These are phyloP conservation scores for Penicillium polonicum DNA, from an alignment of 2,329 filamentous ascomycete genomes.

Conservation along the genomic window DNA sequence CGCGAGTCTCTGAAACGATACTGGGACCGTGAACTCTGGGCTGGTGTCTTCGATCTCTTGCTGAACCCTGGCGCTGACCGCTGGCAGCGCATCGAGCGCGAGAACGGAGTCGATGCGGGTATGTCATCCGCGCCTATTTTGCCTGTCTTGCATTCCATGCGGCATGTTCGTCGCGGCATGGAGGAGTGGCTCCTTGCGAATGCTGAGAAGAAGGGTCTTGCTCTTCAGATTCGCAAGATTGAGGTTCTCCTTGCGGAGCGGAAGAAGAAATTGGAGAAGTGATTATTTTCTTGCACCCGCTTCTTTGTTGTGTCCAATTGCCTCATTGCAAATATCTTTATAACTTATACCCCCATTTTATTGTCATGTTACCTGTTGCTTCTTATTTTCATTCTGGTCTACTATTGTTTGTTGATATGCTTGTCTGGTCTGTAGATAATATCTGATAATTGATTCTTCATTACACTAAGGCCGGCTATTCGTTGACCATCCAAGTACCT, in stretches of 20 bases:
- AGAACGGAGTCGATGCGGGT: constrained; percentile 1
- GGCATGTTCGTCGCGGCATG: constrained; percentile 70
- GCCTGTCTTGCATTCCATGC: constrained; percentile 72
- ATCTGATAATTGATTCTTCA: not conserved
- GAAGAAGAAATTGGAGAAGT: constrained; percentile 40
- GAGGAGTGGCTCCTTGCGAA: constrained; percentile 78
- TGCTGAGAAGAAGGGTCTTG: constrained; percentile 72
- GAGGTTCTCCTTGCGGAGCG: constrained; percentile 65
- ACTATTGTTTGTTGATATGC: not conserved
- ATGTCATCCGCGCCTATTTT: constrained; percentile 49
- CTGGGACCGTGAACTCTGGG: constrained; percentile 94
- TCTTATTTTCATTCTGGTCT: not conserved
- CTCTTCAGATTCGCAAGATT: constrained; percentile 59
- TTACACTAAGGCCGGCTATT: not conserved
- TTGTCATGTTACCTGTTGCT: not conserved
- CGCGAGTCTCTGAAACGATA: constrained; percentile 86
- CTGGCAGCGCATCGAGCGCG: constrained; percentile 61
- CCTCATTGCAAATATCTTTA: not conserved
- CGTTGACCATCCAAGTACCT: not conserved
- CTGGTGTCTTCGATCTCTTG: constrained; percentile 75
- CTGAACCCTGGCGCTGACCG: constrained; percentile 68
- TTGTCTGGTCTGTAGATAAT: not conserved
- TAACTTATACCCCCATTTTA: constrained; percentile 9
- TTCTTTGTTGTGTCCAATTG: not conserved
- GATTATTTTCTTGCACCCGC: constrained; percentile 1